Evolutionary conservation across 306 rosid species (phyloP).

Genomic region (Cicer bijugum): DNA sequence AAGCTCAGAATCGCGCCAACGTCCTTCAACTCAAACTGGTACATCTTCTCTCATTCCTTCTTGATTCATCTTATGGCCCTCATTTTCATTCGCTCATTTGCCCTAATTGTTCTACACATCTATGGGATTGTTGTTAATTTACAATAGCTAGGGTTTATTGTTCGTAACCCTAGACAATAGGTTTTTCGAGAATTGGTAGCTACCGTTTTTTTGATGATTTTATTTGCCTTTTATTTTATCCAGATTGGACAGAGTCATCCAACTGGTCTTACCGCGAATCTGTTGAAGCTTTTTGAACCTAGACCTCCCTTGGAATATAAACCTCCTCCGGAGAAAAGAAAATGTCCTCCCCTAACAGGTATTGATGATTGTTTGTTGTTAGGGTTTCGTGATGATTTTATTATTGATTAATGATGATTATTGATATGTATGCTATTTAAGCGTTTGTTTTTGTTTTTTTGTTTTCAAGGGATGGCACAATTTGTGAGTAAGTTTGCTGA

Average conservation of each 20-base stretch:
- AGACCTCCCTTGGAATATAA: constrained; percentile 90
- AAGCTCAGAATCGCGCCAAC: constrained; percentile 94
- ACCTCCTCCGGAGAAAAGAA: constrained; percentile 95
- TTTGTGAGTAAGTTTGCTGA: constrained; percentile 83
- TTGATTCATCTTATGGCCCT: background rate
- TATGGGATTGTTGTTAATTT: background rate
- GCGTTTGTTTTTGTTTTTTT: background rate
- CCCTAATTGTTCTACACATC: background rate
- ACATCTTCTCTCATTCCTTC: background rate
- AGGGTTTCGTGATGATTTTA: background rate
- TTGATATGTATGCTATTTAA: background rate
- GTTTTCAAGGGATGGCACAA: constrained; percentile 78
- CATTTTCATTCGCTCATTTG: background rate
- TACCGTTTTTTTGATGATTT: background rate
- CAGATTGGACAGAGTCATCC: constrained; percentile 99
- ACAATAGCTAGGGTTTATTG: constrained; percentile 49
- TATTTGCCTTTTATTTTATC: constrained; percentile 37
- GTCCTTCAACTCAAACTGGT: constrained; percentile 99
- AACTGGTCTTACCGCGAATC: constrained; percentile 87
- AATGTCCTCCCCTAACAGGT: constrained; percentile 91
- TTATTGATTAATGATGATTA: constrained; percentile 1
- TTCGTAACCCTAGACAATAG: constrained; percentile 21
- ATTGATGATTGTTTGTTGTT: constrained; percentile 14
- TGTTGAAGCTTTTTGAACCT: constrained; percentile 97
- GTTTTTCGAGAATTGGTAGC: background rate